Evolutionary conservation across 352 stramenopile genomes (phyloP).

Genomic region (Thalassiosira sp.): DNA sequence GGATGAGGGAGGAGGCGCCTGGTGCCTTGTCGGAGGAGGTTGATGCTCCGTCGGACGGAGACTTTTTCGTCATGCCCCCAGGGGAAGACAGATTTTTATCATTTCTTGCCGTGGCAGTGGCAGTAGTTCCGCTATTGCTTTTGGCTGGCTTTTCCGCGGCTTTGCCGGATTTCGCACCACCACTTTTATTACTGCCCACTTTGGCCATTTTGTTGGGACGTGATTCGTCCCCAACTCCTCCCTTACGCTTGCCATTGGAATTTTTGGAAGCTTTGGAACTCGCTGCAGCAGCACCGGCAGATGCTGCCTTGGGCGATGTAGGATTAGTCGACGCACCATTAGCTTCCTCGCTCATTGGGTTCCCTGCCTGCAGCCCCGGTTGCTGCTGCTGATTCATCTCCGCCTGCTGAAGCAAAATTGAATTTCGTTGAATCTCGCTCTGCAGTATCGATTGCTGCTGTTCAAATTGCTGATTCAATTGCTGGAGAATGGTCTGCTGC

Average conservation of each 20-base stretch:
- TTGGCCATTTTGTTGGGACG: conserved; percentile 30
- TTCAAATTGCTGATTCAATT: conserved; percentile 66
- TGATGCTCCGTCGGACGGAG: conserved; percentile 1
- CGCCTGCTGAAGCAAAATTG: conserved; percentile 13
- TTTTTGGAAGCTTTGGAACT: conserved; percentile 1
- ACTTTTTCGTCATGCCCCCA: conserved; percentile 21
- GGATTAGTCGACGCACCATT: too few species aligned
- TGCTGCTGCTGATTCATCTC: too few species aligned
- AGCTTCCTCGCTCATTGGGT: too few species aligned
- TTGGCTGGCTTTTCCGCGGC: conserved; percentile 6
- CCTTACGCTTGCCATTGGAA: not conserved
- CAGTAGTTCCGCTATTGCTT: not conserved
- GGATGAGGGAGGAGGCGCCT: conserved; percentile 57
- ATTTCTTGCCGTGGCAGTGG: not conserved
- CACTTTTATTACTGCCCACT: conserved; percentile 20
- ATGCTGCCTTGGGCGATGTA: not conserved
- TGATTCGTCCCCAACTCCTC: conserved; percentile 17
- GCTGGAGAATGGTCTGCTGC: conserved; percentile 60
- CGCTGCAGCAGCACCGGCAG: not conserved
- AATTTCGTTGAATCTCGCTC: conserved; percentile 47
- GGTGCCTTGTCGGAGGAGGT: conserved; percentile 7
- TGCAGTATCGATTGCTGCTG: conserved; percentile 67
- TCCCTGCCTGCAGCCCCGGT: too few species aligned
- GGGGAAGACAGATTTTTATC: too few species aligned
- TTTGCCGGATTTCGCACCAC: conserved; percentile 11